phyloP scores from a whole-genome alignment of 805 yeast genomes.

The Metschnikowia kofuensis region DNA sequence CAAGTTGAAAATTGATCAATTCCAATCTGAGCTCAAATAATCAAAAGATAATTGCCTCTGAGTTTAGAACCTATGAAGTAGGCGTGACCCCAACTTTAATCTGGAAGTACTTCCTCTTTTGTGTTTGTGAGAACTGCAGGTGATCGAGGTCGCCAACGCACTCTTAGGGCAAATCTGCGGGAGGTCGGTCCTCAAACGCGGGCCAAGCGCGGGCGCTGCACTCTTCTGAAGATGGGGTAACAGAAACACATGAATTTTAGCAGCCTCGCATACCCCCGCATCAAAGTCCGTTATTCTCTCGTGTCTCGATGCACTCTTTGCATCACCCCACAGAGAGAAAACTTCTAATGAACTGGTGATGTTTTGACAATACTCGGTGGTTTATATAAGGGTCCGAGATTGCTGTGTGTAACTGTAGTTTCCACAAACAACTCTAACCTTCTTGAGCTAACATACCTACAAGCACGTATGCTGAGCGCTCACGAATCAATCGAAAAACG shows the following conservation, averaged over 20 bases:
- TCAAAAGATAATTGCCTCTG: too few relatives aligned
- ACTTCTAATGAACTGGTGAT: neutral
- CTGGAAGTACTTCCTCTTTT: too few relatives aligned
- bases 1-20: too few relatives aligned
- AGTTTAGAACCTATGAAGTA: too few relatives aligned
- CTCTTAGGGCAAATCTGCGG: too few relatives aligned
- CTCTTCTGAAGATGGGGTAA: neutral
- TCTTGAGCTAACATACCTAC: neutral
- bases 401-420: neutral
- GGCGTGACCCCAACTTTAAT: too few relatives aligned
- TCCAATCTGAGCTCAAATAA: too few relatives aligned
- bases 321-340: neutral
- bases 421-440: neutral
- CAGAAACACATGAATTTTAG: neutral
- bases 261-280: neutral
- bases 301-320: neutral
- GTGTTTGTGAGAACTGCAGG: too few relatives aligned
- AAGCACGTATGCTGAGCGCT: slow-evolving; percentile 1
- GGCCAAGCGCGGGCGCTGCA: neutral
- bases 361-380: neutral
- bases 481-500: slow-evolving; percentile 1
- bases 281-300: neutral
- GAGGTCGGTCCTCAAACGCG: neutral
- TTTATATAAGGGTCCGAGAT: neutral
- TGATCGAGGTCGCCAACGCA: too few relatives aligned